Evolutionary conservation across 169 alveolate species (phyloP).

Genomic region (Cryptosporidium sp.): DNA sequence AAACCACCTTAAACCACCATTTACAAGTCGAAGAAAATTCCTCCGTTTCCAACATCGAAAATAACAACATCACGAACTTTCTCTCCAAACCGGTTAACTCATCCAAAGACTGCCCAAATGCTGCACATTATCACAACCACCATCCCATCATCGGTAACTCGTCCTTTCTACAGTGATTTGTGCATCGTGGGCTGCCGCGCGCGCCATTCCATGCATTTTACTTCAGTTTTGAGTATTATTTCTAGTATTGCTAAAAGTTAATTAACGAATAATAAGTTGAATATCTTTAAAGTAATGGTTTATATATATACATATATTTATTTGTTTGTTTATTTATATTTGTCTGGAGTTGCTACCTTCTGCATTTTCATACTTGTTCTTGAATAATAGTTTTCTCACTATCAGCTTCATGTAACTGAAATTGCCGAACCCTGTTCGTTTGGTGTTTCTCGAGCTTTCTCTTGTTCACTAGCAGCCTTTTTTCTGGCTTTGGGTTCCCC

Average conservation of each 20-base stretch:
- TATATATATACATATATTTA: neutral
- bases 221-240: neutral
- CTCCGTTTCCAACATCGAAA: constrained; percentile 1
- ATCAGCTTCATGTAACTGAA: too few relatives aligned
- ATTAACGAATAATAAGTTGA: neutral
- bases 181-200: neutral
- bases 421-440: too few relatives aligned
- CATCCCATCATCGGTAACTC: neutral
- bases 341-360: too few relatives aligned
- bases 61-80: neutral
- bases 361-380: too few relatives aligned
- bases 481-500: too few relatives aligned
- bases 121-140: neutral
- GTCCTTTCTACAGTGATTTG: neutral
- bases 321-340: neutral
- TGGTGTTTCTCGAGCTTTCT: too few relatives aligned
- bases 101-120: constrained; percentile 9
- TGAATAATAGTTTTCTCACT: too few relatives aligned
- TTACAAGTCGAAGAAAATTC: neutral
- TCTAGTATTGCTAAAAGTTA: neutral
- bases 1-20: neutral
- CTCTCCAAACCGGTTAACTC: constrained; percentile 8
- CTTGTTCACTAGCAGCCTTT: too few relatives aligned
- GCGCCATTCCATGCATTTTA: neutral
- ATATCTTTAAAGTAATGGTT: neutral